Conservation (phyloP, 257 asterid genomes). For the Orobanche coerulescens region DNA sequence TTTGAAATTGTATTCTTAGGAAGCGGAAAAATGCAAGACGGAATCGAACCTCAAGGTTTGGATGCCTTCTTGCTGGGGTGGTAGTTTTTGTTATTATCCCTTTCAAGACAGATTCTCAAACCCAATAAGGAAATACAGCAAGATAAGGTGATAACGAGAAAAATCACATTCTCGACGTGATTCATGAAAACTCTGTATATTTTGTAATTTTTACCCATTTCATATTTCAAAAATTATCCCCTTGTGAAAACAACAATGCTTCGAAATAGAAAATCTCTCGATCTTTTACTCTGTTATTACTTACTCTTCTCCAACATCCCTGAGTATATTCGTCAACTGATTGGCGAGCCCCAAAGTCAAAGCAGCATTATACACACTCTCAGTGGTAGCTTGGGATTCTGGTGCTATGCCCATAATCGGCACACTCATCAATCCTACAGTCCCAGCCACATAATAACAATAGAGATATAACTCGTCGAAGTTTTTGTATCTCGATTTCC, state of each 20-base stretch:
- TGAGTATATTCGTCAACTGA: constrained; percentile 87
- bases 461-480: constrained; percentile 88
- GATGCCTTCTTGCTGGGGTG: too few species aligned
- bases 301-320: constrained; percentile 99
- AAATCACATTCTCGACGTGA: neutral
- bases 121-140: neutral
- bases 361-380: constrained; percentile 81
- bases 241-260: neutral
- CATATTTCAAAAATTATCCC: neutral
- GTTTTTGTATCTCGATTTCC: constrained; percentile 78
- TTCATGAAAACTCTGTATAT: neutral
- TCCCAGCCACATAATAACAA: constrained; percentile 96
- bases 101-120: neutral
- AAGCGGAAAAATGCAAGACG: too few species aligned
- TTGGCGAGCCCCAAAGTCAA: constrained; percentile 84
- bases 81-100: too few species aligned
- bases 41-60: too few species aligned
- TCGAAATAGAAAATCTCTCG: neutral
- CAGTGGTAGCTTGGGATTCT: constrained; percentile 75
- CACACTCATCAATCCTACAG: constrained; percentile 98
- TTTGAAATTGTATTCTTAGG: too few species aligned
- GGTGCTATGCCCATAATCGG: constrained; percentile 98
- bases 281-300: too few species aligned
- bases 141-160: neutral
- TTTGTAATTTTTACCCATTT: neutral